Base-by-base conservation (phyloP, 2,329 filamentous ascomycete species). In the Talaromyces sp. region DNA sequence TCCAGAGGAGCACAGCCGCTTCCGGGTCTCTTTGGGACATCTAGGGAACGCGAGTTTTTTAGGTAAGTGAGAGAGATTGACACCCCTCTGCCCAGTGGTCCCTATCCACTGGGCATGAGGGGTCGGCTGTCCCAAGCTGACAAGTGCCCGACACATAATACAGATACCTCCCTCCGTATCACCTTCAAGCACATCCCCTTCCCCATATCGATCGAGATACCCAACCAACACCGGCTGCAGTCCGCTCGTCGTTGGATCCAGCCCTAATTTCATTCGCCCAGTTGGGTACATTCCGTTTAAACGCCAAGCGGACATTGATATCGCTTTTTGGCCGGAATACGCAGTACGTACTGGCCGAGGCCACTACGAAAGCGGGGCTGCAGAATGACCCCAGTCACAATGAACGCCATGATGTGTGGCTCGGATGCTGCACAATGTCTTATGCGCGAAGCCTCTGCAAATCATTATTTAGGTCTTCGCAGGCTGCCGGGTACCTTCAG, bases 191-290 rank as follows among this genome's bases (percentile, higher is more conserved):
- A 3, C 33, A 20, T 11, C 10, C 20, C 35, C 11, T 40, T 30
- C 45, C 36, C 9, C 45, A 47, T 16, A 20, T 47, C 45, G 45
- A 47, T 24, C 33, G 24, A 40, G 22, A 47, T 20, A 30, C 35
- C 4, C 45, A 22, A 6, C 17, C 10, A 6, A 30, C n/a, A 19
- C 13, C 10, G 1, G 16, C 45, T 41, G 44, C 36, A 4, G 46
- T 47, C 10, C 54, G 42, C 30, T 53, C 49, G 4, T 59, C 49
- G 1, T 22, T 29, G 13, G 65, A 67, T 39, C 33, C 62, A 2
- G 50, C 53, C 8, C 46, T 68, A 8, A 67, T 62, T n/a, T 60
- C 61, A 6, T 61, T 69, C 45, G 64, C 65, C 5, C 66, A 70
- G 46, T 44, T 70, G 44, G 65, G 57, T 1, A 47, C 64, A 9